These are phyloP conservation scores for Acanthamoeba healyi DNA, from an alignment of 208 protist genomes.

Conservation along the genomic window DNA sequence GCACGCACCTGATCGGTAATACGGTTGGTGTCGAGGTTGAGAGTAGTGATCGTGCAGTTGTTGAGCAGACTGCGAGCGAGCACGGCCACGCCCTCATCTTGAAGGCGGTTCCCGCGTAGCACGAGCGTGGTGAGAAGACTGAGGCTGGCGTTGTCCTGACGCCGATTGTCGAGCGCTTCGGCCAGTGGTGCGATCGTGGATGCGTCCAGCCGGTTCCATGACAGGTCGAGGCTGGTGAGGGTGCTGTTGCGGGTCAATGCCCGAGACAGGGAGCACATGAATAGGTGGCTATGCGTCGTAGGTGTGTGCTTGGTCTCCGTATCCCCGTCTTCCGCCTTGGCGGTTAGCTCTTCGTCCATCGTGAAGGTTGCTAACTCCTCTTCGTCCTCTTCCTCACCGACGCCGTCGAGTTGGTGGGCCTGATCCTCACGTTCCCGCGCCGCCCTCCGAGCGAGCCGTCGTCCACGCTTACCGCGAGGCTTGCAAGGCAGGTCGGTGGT, in stretches of 20 bases:
- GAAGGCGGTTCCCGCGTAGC: conserved; percentile 25
- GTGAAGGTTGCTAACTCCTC: not conserved
- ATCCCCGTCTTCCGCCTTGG: not conserved
- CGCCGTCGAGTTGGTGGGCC: not conserved
- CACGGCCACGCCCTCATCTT: conserved; percentile 15
- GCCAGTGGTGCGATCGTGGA: conserved; percentile 15
- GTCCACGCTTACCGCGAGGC: conserved; percentile 14
- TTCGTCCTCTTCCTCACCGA: not conserved
- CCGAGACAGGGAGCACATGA: not conserved
- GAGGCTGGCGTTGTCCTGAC: not conserved
- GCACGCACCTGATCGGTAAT: conserved; percentile 2
- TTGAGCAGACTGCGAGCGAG: not conserved
- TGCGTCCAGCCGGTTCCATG: conserved; percentile 53
- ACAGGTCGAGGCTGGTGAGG: conserved; percentile 42
- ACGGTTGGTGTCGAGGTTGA: conserved; percentile 63
- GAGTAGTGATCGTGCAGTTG: conserved; percentile 36
- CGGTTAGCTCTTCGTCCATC: conserved; percentile 5
- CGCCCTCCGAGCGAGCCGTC: not conserved
- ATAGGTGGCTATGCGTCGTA: not conserved
- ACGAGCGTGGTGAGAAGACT: conserved; percentile 29
- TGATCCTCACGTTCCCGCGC: not conserved
- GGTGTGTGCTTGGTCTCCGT: no score
- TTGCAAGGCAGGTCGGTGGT: not conserved
- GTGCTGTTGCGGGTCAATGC: not conserved
- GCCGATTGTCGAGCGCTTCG: not conserved